phyloP scores from a whole-genome alignment of 2,329 filamentous ascomycete species.

The Pseudogymnoascus sp. region DNA sequence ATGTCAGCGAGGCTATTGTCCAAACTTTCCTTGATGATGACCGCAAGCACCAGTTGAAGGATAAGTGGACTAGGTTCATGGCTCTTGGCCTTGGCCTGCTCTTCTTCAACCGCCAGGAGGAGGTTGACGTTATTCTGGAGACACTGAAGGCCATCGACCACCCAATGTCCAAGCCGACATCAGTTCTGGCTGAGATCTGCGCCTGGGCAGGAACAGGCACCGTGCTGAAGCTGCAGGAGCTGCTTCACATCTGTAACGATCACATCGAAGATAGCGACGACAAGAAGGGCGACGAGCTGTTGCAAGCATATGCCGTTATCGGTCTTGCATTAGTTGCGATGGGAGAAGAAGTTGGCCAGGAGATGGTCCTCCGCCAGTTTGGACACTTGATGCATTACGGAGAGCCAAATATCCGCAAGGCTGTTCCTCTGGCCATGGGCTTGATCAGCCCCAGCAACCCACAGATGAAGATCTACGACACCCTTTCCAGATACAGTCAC shows the following conservation, averaged over 20 bases:
- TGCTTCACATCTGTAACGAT: slow-evolving; percentile 96
- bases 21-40: slow-evolving; percentile 92
- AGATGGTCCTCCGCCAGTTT: slow-evolving; percentile 97
- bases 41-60: slow-evolving; percentile 79
- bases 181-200: slow-evolving; percentile 89
- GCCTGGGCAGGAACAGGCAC: slow-evolving; percentile 97
- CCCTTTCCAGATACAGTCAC: slow-evolving; percentile 92
- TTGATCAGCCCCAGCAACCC: slow-evolving; percentile 95
- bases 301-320: slow-evolving; percentile 92
- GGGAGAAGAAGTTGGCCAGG: slow-evolving; percentile 96
- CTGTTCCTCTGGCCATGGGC: slow-evolving; percentile 92
- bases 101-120: slow-evolving; percentile 94
- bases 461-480: slow-evolving; percentile 99
- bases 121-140: slow-evolving; percentile 96
- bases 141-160: slow-evolving; percentile 95
- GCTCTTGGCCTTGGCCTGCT: slow-evolving; percentile 86
- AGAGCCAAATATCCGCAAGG: slow-evolving; percentile 92
- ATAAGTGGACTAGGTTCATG: slow-evolving; percentile 98
- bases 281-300: slow-evolving; percentile 89
- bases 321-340: slow-evolving; percentile 92
- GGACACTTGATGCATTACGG: slow-evolving; percentile 99
- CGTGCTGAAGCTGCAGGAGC: slow-evolving; percentile 92
- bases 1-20: slow-evolving; percentile 86
- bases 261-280: slow-evolving; percentile 91
- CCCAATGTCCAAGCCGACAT: slow-evolving; percentile 93